Conservation (phyloP, 306 rosid genomes). For the Cicer bijugum region DNA sequence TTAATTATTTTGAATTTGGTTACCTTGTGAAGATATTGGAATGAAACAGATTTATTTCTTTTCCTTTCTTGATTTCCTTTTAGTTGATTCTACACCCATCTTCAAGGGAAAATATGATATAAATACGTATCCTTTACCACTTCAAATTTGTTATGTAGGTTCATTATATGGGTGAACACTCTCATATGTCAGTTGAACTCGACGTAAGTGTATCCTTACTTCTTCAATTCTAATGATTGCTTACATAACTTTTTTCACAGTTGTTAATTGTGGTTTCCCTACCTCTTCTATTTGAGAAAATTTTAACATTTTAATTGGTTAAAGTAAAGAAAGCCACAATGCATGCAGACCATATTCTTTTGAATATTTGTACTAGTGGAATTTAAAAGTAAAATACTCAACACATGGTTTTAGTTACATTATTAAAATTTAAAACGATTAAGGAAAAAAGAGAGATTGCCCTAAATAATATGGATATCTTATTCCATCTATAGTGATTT, state of each 20-base stretch:
- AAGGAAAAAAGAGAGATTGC: neutral
- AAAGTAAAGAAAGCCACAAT: neutral
- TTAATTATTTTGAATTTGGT: neutral
- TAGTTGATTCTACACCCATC: conserved; percentile 12
- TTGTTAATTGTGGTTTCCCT: neutral
- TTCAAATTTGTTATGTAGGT: conserved; percentile 3
- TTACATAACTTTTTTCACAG: neutral
- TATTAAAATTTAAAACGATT: neutral
- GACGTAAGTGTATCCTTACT: neutral
- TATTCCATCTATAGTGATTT: conserved; percentile 5
- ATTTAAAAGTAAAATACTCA: neutral
- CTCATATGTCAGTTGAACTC: conserved; percentile 12
- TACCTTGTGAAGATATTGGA: conserved; percentile 8
- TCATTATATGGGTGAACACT: conserved; percentile 13
- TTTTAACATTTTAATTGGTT: neutral
- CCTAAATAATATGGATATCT: conserved; percentile 8
- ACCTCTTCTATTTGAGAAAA: neutral
- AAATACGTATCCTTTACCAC: conserved; percentile 1
- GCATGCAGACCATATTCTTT: neutral
- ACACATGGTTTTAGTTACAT: neutral
- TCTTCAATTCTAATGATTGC: neutral
- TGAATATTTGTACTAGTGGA: neutral
- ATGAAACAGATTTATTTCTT: neutral
- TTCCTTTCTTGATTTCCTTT: neutral
- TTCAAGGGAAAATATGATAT: neutral